A percentile compares a stretch with the other conserved stretches of the same genome.
Conservation (phyloP, 2,329 filamentous ascomycete species). For the Sclerotinia sclerotiorum region DNA sequence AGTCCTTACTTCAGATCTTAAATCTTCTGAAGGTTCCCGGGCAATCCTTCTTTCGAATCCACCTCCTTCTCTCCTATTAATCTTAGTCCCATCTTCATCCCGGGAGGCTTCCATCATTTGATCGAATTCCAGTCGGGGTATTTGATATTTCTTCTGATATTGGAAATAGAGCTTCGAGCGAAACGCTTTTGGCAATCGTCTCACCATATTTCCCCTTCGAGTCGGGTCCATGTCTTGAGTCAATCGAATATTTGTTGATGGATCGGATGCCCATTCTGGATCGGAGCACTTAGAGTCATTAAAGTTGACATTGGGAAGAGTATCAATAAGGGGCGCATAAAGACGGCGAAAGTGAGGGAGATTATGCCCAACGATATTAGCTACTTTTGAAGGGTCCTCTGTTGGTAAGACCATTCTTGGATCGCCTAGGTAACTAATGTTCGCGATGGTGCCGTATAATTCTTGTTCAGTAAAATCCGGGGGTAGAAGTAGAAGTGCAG, state of each 20-base stretch:
- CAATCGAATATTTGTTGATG: slow-evolving; percentile 64
- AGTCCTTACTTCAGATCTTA: slow-evolving; percentile 68
- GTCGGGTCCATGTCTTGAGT: slow-evolving; percentile 90
- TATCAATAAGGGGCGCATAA: slow-evolving; percentile 85
- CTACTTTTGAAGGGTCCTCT: slow-evolving; percentile 88
- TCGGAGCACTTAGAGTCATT: slow-evolving; percentile 60
- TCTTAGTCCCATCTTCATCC: slow-evolving; percentile 67
- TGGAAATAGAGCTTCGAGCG: slow-evolving; percentile 89
- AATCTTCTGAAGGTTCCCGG: slow-evolving; percentile 61
- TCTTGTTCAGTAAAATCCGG: slow-evolving; percentile 81
- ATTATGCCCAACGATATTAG: slow-evolving; percentile 91
- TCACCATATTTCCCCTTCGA: slow-evolving; percentile 93
- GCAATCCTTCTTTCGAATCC: slow-evolving; percentile 86
- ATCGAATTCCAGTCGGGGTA: slow-evolving; percentile 80
- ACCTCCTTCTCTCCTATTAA: slow-evolving; percentile 74
- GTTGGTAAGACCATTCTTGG: slow-evolving; percentile 91
- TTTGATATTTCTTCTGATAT: slow-evolving; percentile 86
- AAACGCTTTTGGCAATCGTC: slow-evolving; percentile 83
- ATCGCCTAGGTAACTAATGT: slow-evolving; percentile 91
- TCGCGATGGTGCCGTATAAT: slow-evolving; percentile 86
- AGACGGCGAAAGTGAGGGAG: slow-evolving; percentile 87
- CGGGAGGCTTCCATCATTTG: slow-evolving; percentile 76
- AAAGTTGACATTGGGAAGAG: slow-evolving; percentile 84
- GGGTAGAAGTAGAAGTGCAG: slow-evolving; percentile 82
- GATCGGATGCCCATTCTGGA: slow-evolving; percentile 62